Evolutionary conservation across 768 basidiomycete genomes (phyloP).

Genomic region (Collybia sordida): DNA sequence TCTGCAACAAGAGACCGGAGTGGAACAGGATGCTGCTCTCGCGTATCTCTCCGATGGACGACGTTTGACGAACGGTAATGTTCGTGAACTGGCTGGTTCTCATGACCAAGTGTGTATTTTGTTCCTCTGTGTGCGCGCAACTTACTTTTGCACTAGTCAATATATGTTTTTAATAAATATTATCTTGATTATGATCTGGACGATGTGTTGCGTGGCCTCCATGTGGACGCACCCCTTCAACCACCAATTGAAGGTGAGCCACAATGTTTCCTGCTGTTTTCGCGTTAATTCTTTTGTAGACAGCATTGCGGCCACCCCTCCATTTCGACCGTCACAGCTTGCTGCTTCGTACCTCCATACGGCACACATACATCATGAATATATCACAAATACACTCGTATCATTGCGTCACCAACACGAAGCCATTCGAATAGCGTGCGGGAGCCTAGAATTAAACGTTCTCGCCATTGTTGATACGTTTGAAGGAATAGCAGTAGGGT

Average conservation of each 20-base stretch:
- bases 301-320: slow-evolving; percentile 65
- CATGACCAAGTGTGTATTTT: slow-evolving; percentile 61
- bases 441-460: slow-evolving; percentile 69
- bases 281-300: slow-evolving; percentile 34
- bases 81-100: slow-evolving; percentile 73
- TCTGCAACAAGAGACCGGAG: slow-evolving; percentile 67
- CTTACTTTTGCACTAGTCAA: slow-evolving; percentile 39
- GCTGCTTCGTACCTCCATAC: slow-evolving; percentile 65
- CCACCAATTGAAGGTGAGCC: slow-evolving; percentile 71
- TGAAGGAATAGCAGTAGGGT: slow-evolving; percentile 53
- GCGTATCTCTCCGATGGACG: slow-evolving; percentile 82
- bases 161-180: slow-evolving; percentile 83
- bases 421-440: slow-evolving; percentile 71
- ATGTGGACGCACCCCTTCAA: slow-evolving; percentile 58
- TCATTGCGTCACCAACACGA: slow-evolving; percentile 67
- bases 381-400: slow-evolving; percentile 48
- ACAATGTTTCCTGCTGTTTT: not conserved
- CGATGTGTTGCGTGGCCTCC: slow-evolving; percentile 64
- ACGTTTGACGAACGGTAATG: slow-evolving; percentile 66
- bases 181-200: slow-evolving; percentile 72
- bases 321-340: slow-evolving; percentile 65
- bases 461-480: slow-evolving; percentile 72
- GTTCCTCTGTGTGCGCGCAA: not conserved
- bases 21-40: slow-evolving; percentile 67
- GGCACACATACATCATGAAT: slow-evolving; percentile 64